phyloP scores from a whole-genome alignment of 1,284 basidiomycete genomes.

The Ustanciosporium gigantosporum region DNA sequence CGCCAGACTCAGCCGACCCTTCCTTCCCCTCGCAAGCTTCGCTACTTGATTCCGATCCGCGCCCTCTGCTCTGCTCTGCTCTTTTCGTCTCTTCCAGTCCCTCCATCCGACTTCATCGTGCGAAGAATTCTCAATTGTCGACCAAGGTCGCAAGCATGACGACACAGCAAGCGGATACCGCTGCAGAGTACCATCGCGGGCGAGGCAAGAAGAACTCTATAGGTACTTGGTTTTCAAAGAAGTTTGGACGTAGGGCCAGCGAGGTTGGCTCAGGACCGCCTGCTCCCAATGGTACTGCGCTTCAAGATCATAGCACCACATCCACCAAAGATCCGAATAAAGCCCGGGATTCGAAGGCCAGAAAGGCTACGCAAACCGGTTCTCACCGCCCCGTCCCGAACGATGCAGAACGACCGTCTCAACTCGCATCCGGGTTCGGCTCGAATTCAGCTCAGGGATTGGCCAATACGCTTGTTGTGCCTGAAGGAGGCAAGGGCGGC shows the following conservation, averaged over 20 bases:
- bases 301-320: not conserved
- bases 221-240: slow-evolving; percentile 45
- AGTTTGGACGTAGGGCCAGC: slow-evolving; percentile 35
- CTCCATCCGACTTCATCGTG: too few species aligned
- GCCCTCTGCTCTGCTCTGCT: too few species aligned
- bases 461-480: slow-evolving; percentile 36
- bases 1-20: too few species aligned
- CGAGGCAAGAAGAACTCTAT: slow-evolving; percentile 36
- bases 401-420: slow-evolving; percentile 3
- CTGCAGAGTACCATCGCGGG: not conserved
- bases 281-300: not conserved
- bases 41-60: too few species aligned
- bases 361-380: not conserved
- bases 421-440: slow-evolving; percentile 9
- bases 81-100: too few species aligned
- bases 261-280: slow-evolving; percentile 5
- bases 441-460: too few species aligned
- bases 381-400: not conserved
- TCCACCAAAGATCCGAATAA: slow-evolving; percentile 5
- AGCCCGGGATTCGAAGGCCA: not conserved
- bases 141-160: not conserved
- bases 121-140: too few species aligned
- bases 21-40: too few species aligned
- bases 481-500: slow-evolving; percentile 1
- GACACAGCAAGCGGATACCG: not conserved